phyloP scores from a whole-genome alignment of 164 flowering plant genomes.

The Liriodendron chinense region DNA sequence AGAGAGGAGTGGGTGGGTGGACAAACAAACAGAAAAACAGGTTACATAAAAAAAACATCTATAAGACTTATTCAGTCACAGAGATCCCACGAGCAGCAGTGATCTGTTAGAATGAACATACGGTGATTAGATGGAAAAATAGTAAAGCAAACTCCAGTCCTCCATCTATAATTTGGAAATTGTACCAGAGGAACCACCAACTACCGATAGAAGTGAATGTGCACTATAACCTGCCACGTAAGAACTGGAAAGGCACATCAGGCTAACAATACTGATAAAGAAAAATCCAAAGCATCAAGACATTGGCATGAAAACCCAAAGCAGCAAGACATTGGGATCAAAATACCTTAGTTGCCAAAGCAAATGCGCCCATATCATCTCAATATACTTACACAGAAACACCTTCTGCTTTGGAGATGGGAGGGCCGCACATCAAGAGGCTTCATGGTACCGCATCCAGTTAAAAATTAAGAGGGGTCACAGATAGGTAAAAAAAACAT shows the following conservation, averaged over 20 bases:
- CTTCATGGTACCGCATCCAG: neutral
- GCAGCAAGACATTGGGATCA: neutral
- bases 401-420: conserved; percentile 1
- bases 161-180: neutral
- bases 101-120: neutral
- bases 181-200: neutral
- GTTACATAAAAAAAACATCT: neutral
- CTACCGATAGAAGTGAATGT: neutral
- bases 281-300: neutral
- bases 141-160: neutral
- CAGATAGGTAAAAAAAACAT: neutral
- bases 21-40: neutral
- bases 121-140: neutral
- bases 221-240: conserved; percentile 32
- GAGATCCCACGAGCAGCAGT: neutral
- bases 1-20: neutral
- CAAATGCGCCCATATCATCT: neutral
- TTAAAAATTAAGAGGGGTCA: neutral
- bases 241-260: conserved; percentile 30
- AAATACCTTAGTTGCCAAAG: conserved; percentile 16
- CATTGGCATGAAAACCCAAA: neutral
- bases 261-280: conserved; percentile 2
- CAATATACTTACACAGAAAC: neutral
- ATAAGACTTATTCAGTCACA: neutral
- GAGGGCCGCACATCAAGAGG: conserved; percentile 1